phyloP scores from a whole-genome alignment of 768 basidiomycete species.

The Suillus bovinus region DNA sequence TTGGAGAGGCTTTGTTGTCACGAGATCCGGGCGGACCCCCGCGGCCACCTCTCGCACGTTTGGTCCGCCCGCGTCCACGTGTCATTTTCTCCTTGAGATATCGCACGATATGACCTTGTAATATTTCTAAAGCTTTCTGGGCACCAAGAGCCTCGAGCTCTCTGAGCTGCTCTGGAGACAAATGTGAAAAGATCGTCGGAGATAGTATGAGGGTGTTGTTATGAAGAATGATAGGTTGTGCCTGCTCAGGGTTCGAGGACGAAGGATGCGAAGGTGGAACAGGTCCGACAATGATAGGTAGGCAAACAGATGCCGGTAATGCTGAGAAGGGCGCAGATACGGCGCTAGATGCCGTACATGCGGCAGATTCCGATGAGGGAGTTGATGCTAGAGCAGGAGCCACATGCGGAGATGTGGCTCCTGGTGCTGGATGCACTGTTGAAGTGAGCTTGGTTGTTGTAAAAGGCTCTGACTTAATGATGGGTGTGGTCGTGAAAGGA shows the following conservation, averaged over 20 bases:
- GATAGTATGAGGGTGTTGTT: conserved; percentile 83
- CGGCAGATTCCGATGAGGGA: conserved; percentile 21
- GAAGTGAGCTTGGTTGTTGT: conserved; percentile 12
- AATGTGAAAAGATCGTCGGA: conserved; percentile 79
- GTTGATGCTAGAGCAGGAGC: conserved; percentile 22
- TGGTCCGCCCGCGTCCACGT: conserved; percentile 24
- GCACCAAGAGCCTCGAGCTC: conserved; percentile 82
- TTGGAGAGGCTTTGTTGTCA: background rate
- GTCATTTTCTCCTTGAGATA: conserved; percentile 75
- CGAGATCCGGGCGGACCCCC: conserved; percentile 4
- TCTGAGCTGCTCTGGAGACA: conserved; percentile 70
- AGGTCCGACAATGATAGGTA: conserved; percentile 78
- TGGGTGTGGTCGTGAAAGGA: conserved; percentile 10
- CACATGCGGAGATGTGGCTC: conserved; percentile 13
- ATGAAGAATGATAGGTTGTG: conserved; percentile 73
- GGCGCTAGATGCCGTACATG: conserved; percentile 13
- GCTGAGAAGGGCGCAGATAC: conserved; percentile 28
- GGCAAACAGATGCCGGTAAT: conserved; percentile 48
- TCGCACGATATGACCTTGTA: conserved; percentile 84
- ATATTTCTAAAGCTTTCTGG: conserved; percentile 74
- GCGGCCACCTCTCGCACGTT: conserved; percentile 15
- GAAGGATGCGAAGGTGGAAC: conserved; percentile 64
- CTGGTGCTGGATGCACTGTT: conserved; percentile 12
- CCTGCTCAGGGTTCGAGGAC: conserved; percentile 43
- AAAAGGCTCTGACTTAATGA: conserved; percentile 25